Conservation (phyloP, 768 basidiomycete genomes). For the Paxillus involutus region DNA sequence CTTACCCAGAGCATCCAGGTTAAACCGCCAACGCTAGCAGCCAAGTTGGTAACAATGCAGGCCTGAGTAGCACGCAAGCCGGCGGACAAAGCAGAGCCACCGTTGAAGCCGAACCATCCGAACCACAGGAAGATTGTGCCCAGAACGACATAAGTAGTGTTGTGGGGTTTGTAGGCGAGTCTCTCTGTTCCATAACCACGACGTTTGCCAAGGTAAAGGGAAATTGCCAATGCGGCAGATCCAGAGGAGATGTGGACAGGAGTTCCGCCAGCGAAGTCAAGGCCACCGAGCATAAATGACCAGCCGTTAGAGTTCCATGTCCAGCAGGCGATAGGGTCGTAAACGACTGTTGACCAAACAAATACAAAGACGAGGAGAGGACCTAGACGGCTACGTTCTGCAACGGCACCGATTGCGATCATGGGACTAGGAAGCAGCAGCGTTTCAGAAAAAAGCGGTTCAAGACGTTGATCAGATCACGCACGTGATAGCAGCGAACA, state of each 20-base stretch:
- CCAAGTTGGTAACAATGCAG: slow-evolving; percentile 91
- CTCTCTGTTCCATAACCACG: slow-evolving; percentile 89
- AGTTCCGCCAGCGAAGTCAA: slow-evolving; percentile 94
- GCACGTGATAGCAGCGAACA: slow-evolving; percentile 89
- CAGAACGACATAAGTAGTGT: slow-evolving; percentile 89
- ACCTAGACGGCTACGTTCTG: slow-evolving; percentile 83
- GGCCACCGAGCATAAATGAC: slow-evolving; percentile 78
- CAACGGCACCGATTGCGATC: slow-evolving; percentile 89
- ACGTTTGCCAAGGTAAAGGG: slow-evolving; percentile 87
- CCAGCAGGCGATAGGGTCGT: slow-evolving; percentile 96
- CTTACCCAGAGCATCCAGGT: slow-evolving; percentile 90
- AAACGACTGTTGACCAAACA: slow-evolving; percentile 84
- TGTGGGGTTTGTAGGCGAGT: slow-evolving; percentile 92
- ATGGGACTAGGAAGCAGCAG: slow-evolving; percentile 55
- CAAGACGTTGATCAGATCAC: slow-evolving; percentile 20
- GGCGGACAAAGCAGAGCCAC: slow-evolving; percentile 86
- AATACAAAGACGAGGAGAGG: slow-evolving; percentile 91
- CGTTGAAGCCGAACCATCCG: slow-evolving; percentile 96
- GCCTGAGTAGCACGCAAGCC: slow-evolving; percentile 87
- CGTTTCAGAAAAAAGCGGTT: neutral
- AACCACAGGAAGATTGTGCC: slow-evolving; percentile 95
- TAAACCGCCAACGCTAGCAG: slow-evolving; percentile 83
- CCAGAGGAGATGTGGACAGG: slow-evolving; percentile 97
- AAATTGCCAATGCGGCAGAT: slow-evolving; percentile 87
- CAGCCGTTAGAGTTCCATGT: slow-evolving; percentile 85